Percentiles rank a stretch among this genome's conserved stretches.
phyloP scores from a whole-genome alignment of 1,139 yeast species.

The Geotrichum histeridarum region DNA sequence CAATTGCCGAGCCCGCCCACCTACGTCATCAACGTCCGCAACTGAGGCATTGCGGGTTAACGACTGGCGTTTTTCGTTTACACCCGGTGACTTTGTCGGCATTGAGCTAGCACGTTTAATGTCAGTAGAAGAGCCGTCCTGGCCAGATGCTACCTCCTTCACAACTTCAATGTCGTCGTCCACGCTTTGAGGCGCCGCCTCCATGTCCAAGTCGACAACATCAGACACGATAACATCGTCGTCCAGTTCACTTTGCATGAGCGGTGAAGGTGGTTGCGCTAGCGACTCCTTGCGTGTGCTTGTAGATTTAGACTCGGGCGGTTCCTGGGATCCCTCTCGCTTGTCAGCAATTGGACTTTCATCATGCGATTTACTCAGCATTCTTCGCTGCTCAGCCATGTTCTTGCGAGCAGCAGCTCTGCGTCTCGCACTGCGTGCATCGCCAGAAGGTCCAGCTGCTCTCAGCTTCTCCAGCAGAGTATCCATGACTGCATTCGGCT shows the following conservation, averaged over 20 bases:
- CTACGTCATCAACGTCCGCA: constrained; percentile 51
- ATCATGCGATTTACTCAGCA: constrained; percentile 14
- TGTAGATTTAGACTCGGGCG: background rate
- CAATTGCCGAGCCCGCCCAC: constrained; percentile 56
- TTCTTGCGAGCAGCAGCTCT: constrained; percentile 64
- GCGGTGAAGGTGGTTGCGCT: constrained; percentile 14
- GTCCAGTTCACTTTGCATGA: constrained; percentile 4
- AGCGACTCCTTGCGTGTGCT: constrained; percentile 1
- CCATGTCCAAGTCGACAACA: constrained; percentile 5
- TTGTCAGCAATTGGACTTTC: constrained; percentile 7
- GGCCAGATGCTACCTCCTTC: background rate
- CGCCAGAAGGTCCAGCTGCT: constrained; percentile 68
- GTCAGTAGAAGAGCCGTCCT: background rate
- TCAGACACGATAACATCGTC: background rate
- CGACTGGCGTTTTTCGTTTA: background rate
- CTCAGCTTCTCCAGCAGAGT: constrained; percentile 64
- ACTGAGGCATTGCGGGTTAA: constrained; percentile 4
- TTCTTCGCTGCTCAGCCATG: constrained; percentile 30
- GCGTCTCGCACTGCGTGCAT: constrained; percentile 74
- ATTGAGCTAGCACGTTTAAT: background rate
- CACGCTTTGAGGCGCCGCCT: background rate
- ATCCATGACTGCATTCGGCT: constrained; percentile 53
- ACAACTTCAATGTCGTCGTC: constrained; percentile 5
- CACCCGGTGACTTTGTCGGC: background rate
- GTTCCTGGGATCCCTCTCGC: too few species aligned